Evolutionary conservation across 176 grass and related monocot genomes (phyloP).

Genomic region (Microstegium vimineum): DNA sequence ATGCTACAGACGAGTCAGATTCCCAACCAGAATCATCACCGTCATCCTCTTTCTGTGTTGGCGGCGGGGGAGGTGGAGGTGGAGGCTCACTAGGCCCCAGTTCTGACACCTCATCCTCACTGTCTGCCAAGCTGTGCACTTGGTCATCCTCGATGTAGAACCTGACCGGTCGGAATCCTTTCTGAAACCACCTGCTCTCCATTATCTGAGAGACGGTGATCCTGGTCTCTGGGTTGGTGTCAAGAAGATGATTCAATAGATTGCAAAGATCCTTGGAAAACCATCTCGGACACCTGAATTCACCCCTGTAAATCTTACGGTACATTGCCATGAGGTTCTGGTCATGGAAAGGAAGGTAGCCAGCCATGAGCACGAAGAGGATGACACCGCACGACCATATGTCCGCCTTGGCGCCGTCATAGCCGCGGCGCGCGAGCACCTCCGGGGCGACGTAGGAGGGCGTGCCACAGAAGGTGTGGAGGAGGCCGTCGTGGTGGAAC

Average conservation of each 20-base stretch:
- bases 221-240: constrained; percentile 75
- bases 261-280: constrained; percentile 75
- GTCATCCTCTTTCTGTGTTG: constrained; percentile 26
- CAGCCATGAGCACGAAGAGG: constrained; percentile 93
- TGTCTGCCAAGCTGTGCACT: constrained; percentile 55
- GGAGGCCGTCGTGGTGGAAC: constrained; percentile 78
- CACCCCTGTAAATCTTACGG: constrained; percentile 87
- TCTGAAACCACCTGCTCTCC: constrained; percentile 93
- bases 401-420: constrained; percentile 88
- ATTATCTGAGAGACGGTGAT: constrained; percentile 78
- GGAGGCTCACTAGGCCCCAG: constrained; percentile 25
- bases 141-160: constrained; percentile 92
- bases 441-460: constrained; percentile 91
- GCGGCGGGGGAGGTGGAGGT: background rate
- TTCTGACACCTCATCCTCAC: constrained; percentile 2
- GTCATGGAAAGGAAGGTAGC: constrained; percentile 93
- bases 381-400: constrained; percentile 96
- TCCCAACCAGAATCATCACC: constrained; percentile 77
- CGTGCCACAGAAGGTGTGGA: constrained; percentile 98
- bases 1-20: constrained; percentile 86
- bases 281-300: constrained; percentile 89
- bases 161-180: constrained; percentile 71
- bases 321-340: constrained; percentile 97
- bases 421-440: constrained; percentile 79
- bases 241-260: constrained; percentile 56